Evolutionary conservation across 2,329 filamentous ascomycete species (phyloP).

Genomic region (Nemania diffusa): DNA sequence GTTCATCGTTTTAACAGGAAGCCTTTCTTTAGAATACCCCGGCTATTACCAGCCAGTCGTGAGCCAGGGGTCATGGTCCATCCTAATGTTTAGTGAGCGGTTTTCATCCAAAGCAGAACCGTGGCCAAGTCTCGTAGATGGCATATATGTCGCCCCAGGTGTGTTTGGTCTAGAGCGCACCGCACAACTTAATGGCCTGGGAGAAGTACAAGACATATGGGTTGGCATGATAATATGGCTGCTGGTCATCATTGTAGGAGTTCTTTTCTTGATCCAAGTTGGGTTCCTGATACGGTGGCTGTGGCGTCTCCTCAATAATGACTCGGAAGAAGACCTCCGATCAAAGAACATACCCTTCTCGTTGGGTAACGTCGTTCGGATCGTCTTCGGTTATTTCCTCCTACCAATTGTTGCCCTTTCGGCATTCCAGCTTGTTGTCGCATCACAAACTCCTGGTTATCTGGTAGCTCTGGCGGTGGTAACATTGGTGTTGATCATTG

Average conservation of each 20-base stretch:
- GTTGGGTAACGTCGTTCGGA: conserved; percentile 79
- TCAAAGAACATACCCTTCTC: conserved; percentile 93
- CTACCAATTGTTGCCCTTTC: conserved; percentile 88
- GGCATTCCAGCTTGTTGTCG: conserved; percentile 88
- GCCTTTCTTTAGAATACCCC: conserved; percentile 86
- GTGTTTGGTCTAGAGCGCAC: conserved; percentile 82
- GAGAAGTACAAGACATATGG: conserved; percentile 83
- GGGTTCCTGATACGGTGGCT: conserved; percentile 83
- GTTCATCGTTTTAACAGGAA: conserved; percentile 88
- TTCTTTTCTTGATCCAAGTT: conserved; percentile 76
- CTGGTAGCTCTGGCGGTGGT: conserved; percentile 80
- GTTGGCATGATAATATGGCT: conserved; percentile 94
- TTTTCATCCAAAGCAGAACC: conserved; percentile 77
- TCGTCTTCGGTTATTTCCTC: conserved; percentile 93
- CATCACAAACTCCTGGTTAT: conserved; percentile 72
- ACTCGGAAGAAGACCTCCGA: conserved; percentile 85
- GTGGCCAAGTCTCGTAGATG: conserved; percentile 77
- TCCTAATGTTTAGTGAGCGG: conserved; percentile 92
- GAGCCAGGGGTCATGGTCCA: conserved; percentile 88
- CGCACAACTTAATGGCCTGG: conserved; percentile 85
- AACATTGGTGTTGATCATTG: conserved; percentile 76
- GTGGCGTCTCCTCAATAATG: conserved; percentile 75
- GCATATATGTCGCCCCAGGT: conserved; percentile 84
- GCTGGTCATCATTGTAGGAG: conserved; percentile 75
- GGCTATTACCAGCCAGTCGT: conserved; percentile 94